Base-by-base conservation (phyloP, 2,329 filamentous ascomycete genomes). In the Daldinia eschscholtzii region DNA sequence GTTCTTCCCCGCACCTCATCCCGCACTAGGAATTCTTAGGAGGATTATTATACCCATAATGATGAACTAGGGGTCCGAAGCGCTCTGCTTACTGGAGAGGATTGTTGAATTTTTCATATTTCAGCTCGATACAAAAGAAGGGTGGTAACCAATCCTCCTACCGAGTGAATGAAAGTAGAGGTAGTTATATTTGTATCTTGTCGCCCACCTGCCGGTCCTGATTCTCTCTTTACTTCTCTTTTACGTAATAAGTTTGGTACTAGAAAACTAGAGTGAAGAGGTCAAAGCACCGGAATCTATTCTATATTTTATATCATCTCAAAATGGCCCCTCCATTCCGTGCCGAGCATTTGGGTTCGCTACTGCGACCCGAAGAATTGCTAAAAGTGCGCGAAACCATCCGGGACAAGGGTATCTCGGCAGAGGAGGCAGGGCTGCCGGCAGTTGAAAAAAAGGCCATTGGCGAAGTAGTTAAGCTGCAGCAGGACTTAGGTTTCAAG, bases 311-410 rank as follows among this genome's bases (percentile, higher is more conserved):
- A 9, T 48, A 55, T 15, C 10, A 44, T 20, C 20, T 61, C 6
- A 70, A 65, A 26, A 74, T 76, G 74, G 70, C 76, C 13, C 82
- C 82, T 20, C 91, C 91, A 35, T 93, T 92, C 83, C 86, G 91
- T 75, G 92, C 92, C 57, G 92, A 93, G 84, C 91, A 93, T 75
- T 84, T 93, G 74, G 92, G 91, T 73, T 93, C 91, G 13, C 84
- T 93, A 35, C 86, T 93, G 48, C 89, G 92, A n/a, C 91, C 91
- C 6, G 81, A 90, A 67, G 82, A 86, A 63, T 84, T 93, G 62
- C 82, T 91, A 39, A 83, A 88, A 58, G 87, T 86, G 68, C 89
- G 91, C 72, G 85, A 87, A 68, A 76, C 77, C 57, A 86, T 89
- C 67, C 88, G 90, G 70, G 86, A 88, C 61, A 87, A 87, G 65